Base-by-base conservation (phyloP, 2,329 filamentous ascomycete genomes). In the Reticulascus tulasneorum region DNA sequence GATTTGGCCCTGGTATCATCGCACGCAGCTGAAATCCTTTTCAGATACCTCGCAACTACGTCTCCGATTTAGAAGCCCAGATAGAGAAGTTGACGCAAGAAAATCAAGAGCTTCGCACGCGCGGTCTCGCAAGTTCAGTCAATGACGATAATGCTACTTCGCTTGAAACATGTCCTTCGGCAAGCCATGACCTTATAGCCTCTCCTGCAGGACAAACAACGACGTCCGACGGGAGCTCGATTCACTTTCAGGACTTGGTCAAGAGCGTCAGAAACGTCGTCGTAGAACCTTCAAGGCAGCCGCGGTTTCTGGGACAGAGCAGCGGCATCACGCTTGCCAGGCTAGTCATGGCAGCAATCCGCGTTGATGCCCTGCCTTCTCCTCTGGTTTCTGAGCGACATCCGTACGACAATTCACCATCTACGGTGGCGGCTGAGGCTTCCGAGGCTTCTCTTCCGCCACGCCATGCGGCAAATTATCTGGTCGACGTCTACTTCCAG, bases 401-500 rank as follows among this genome's bases (percentile, higher is more conserved):
- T n/a, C 18, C 35, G n/a, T 26, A 12, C 24, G n/a, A 26, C 24
- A 26, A 26, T 12, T 13, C 24, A 15, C 16, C 24, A 26, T 26
- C n/a, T n/a, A n/a, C n/a, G n/a, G n/a, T n/a, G n/a, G n/a, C 24
- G 24, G 24, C 23, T 9, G 16, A 18, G 10, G 32, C 32, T 6
- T 33, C 45, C 6, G 35, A 42, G 15, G 44, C 54, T 10, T 55
- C 56, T 15, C 45, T 59, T 15, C 56, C 55, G 21, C 55, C 55
- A 17, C 50, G 50, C 7, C 49, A 53, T 42, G 54, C 47, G 26
- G 56, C 57, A 39, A 47, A 54, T 28, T 55, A 57, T 39, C 46
- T 59, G 9, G 39, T 53, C 19, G 47, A 59, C 6, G 50, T 56
- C 4, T 60, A 60, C 38, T 59, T 58, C 31, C 48, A 57, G 37